A percentile compares a stretch with the other conserved stretches of the same genome.
phyloP scores from a whole-genome alignment of 306 rosid species.

The Lathyrus oleraceus region DNA sequence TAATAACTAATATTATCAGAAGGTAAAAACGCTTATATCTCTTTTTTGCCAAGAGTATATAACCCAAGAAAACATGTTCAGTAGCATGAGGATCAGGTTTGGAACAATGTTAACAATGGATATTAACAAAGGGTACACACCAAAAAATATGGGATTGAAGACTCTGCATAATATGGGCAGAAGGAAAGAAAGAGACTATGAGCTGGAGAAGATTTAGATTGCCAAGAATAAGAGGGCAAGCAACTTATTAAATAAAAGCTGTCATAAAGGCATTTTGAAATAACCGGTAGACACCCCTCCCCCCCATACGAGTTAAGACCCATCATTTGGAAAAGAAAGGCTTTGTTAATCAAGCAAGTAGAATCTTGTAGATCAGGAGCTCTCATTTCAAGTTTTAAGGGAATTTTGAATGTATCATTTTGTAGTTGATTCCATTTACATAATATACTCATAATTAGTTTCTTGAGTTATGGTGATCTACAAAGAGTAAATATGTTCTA shows the following conservation, averaged over 20 bases:
- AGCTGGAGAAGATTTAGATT: neutral
- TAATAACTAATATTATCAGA: too few species aligned
- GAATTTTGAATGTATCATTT: neutral
- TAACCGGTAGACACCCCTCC: neutral
- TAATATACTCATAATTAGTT: slow-evolving; percentile 2
- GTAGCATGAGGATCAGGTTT: too few species aligned
- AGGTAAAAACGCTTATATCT: too few species aligned
- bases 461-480: slow-evolving; percentile 4
- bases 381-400: neutral
- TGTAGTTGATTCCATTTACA: neutral
- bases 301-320: neutral
- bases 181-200: neutral
- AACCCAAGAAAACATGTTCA: too few species aligned
- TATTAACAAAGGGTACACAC: too few species aligned
- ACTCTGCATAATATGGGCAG: neutral
- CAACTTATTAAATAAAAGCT: neutral
- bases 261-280: neutral
- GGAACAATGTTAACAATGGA: too few species aligned
- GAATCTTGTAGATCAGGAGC: neutral
- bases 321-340: neutral
- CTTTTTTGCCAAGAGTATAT: too few species aligned
- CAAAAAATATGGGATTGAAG: too few species aligned
- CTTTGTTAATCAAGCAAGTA: neutral
- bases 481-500: neutral
- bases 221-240: neutral